phyloP scores from a whole-genome alignment of 1,284 basidiomycete genomes.

The Tilletia horrida region DNA sequence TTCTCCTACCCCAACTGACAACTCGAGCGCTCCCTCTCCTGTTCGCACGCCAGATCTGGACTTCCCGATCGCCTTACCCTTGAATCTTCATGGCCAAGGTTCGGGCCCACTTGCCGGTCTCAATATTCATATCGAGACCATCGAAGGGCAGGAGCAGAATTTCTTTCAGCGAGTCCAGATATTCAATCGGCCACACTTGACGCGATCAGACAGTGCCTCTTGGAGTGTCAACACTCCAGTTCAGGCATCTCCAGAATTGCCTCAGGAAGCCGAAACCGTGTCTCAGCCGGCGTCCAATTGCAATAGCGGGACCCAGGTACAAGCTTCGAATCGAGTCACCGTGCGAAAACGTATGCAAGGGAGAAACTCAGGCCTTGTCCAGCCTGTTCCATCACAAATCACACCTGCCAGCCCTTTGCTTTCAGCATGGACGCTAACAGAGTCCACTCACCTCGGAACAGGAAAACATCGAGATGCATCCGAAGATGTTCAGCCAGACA shows the following conservation, averaged over 20 bases:
- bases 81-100: not conserved
- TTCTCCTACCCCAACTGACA: not conserved
- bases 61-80: not conserved
- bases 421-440: no score
- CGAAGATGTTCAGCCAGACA: no score
- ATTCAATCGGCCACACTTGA: not conserved
- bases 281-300: no score
- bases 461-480: no score
- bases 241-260: not conserved
- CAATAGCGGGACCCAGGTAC: not conserved
- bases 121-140: conserved; percentile 4
- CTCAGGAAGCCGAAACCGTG: not conserved
- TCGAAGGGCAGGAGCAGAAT: not conserved
- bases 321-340: not conserved
- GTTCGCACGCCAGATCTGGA: not conserved
- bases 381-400: not conserved
- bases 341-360: conserved; percentile 11
- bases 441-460: no score
- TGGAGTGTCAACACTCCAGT: not conserved
- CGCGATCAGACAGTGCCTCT: not conserved
- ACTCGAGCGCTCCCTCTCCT: not conserved
- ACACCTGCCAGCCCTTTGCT: no score
- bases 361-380: not conserved
- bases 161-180: no score
- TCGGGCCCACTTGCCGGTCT: conserved; percentile 2